Conservation (phyloP, 768 basidiomycete genomes). For the Wakefieldia striispora region DNA sequence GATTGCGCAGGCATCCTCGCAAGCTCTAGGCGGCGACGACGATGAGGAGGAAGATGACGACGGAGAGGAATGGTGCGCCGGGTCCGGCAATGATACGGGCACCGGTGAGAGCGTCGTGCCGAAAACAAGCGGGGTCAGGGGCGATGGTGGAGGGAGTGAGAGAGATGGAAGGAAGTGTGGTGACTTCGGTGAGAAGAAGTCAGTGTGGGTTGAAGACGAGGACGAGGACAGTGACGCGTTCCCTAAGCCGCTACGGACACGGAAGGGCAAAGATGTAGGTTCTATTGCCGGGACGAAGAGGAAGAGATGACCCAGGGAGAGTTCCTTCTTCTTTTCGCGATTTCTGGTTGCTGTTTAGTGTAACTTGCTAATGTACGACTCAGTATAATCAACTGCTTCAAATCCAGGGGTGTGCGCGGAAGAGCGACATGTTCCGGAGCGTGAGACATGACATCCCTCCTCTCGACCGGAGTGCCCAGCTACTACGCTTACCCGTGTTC, state of each 20-base stretch:
- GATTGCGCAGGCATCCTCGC: slow-evolving; percentile 70
- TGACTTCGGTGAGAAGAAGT: slow-evolving; percentile 14
- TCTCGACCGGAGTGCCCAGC: slow-evolving; percentile 8
- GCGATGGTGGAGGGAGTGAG: slow-evolving; percentile 31
- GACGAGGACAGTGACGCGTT: slow-evolving; percentile 72
- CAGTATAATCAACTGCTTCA: slow-evolving; percentile 14
- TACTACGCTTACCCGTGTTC: slow-evolving; percentile 16
- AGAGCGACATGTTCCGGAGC: slow-evolving; percentile 19
- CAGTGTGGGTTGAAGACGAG: slow-evolving; percentile 45
- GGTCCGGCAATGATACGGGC: slow-evolving; percentile 50
- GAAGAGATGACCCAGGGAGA: slow-evolving; percentile 51
- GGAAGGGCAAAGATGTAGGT: slow-evolving; percentile 57
- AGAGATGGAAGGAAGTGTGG: slow-evolving; percentile 15
- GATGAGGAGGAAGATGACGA: slow-evolving; percentile 42
- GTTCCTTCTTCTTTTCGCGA: not conserved
- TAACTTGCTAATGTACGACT: slow-evolving; percentile 17
- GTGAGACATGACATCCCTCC: slow-evolving; percentile 20
- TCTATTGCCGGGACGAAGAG: slow-evolving; percentile 54
- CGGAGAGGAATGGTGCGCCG: slow-evolving; percentile 40
- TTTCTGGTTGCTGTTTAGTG: slow-evolving; percentile 6
- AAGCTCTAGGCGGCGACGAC: slow-evolving; percentile 56
- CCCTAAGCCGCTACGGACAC: slow-evolving; percentile 66
- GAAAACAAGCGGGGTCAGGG: slow-evolving; percentile 62
- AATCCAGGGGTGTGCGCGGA: not conserved
- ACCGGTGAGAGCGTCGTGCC: slow-evolving; percentile 52